Conservation (phyloP, 129 eudicot species). For the Saposhnikovia divaricata region DNA sequence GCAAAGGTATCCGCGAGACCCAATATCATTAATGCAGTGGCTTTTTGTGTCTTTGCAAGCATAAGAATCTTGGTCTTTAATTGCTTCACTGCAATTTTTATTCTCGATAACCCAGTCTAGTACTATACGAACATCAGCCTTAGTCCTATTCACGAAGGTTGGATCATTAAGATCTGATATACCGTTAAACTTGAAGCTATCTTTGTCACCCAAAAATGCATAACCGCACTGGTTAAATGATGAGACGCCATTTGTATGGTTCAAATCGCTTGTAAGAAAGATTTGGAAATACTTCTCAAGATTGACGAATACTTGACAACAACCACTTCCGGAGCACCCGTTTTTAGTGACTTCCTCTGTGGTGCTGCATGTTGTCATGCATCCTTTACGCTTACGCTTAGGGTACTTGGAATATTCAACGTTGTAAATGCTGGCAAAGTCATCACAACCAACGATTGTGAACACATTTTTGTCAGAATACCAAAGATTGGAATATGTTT, state of each 20-base stretch:
- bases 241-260: conserved; percentile 28
- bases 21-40: conserved; percentile 19
- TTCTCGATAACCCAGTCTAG: conserved; percentile 62
- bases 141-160: conserved; percentile 19
- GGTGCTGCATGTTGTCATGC: conserved; percentile 34
- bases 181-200: conserved; percentile 33
- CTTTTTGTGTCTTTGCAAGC: conserved; percentile 17
- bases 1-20: conserved; percentile 39
- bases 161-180: conserved; percentile 39
- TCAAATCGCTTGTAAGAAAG: not conserved
- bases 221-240: conserved; percentile 46
- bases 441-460: conserved; percentile 54
- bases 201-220: conserved; percentile 47
- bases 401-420: not conserved
- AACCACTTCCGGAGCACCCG: conserved; percentile 44
- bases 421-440: conserved; percentile 14
- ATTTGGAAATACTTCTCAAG: conserved; percentile 19
- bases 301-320: conserved; percentile 41
- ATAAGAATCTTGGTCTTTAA: not conserved
- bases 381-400: conserved; percentile 18
- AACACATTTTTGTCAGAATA: conserved; percentile 36
- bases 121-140: conserved; percentile 33
- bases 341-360: conserved; percentile 28
- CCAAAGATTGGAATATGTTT: not conserved
- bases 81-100: conserved; percentile 29